These are phyloP conservation scores for Fraxinus paxiana DNA, from an alignment of 305 asterid genomes.

Conservation along the genomic window DNA sequence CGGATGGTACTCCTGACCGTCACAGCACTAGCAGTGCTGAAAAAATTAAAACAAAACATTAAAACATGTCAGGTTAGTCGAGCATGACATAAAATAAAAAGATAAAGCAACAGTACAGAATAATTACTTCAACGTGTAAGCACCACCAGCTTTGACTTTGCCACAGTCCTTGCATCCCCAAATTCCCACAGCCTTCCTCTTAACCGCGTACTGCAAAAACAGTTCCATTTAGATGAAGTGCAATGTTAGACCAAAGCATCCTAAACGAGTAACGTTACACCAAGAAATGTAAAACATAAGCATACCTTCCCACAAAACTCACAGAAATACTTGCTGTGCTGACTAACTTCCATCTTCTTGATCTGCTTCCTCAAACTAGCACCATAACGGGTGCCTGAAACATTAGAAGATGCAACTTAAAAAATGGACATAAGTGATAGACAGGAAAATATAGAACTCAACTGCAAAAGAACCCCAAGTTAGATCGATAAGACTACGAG, in stretches of 20 bases:
- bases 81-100: not conserved
- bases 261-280: not conserved
- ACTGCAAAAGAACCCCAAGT: not conserved
- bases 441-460: not conserved
- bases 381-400: constrained; percentile 75
- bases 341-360: constrained; percentile 87
- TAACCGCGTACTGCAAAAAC: constrained; percentile 58
- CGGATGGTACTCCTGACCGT: constrained; percentile 86
- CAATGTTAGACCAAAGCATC: not conserved
- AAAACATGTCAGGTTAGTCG: not conserved
- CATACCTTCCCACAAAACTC: constrained; percentile 87
- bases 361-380: constrained; percentile 86
- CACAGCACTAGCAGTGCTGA: constrained; percentile 84
- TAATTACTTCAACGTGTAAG: constrained; percentile 73
- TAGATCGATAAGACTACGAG: not conserved
- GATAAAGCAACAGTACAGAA: not conserved
- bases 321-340: constrained; percentile 78
- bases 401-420: not conserved
- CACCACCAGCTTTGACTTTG: constrained; percentile 87
- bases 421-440: not conserved
- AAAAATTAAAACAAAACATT: not conserved
- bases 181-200: constrained; percentile 80
- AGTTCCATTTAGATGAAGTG: not conserved
- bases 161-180: constrained; percentile 94
- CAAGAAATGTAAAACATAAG: not conserved